Base-by-base conservation (phyloP, 805 yeast genomes). In the Cyberlindnera suaveolens region DNA sequence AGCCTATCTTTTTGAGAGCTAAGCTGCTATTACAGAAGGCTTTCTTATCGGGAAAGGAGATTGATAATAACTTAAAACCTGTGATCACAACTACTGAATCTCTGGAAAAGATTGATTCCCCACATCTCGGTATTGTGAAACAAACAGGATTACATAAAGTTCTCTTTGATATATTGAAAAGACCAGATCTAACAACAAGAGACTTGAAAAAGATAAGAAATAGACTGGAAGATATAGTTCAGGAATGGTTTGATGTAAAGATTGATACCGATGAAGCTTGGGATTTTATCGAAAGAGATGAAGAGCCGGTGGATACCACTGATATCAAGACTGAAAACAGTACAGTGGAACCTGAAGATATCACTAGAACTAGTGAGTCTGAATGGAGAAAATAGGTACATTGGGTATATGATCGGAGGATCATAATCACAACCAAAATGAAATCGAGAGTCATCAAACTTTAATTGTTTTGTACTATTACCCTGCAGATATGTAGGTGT, bases 121-220 rank as follows among this genome's bases (percentile, higher is more conserved):
- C 58, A 34, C 61, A 67, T 19, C 49, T 51, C 35, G 55, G 71
- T 1, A 48, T 62, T 17, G 38, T 70, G 11, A 58, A 57, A 34
- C 50, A 62, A 3, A 49, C 64, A 1, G 63, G 62, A 15, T 38
- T 70, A 9, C 55, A 56, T 31, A 66, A 62, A 33, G 49, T 68
- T 5, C 43, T 70, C 17, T 48, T 58, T 19, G 51, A 56, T 17
- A 51, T 67, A 9, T 50, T 70, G 43, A 65, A 56, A 39, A 66
- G 66, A 46, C 71, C 72, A 2, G 70, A 67, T 43, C 27, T 50
- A 32, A 31, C 33, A 2, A 34, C 48, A 6, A 54, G 48, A 27
- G 49, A 47, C 3, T 30, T 53, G 15, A 34, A 35, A 11, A 46
- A 42, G n/a, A 38, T 57, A 6, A 46, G 61, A 42, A 20, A 38